Evolutionary conservation across 2,329 filamentous ascomycete genomes (phyloP).

Genomic region (Mariannaea elegans): DNA sequence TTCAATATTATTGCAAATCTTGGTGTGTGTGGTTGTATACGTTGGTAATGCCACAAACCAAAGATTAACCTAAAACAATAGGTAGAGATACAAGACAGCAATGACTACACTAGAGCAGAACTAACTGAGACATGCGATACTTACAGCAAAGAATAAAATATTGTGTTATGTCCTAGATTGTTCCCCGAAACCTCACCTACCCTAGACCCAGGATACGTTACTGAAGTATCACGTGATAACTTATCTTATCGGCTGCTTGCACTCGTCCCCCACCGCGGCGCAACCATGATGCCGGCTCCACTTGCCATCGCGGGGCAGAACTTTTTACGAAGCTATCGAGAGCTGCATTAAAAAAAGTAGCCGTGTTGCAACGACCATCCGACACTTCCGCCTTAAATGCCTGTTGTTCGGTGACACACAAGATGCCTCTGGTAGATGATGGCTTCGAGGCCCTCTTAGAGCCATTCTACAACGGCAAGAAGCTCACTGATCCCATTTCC

Average conservation of each 20-base stretch:
- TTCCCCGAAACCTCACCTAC: too few species aligned
- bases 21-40: too few species aligned
- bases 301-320: constrained; percentile 42
- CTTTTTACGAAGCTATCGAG: constrained; percentile 45
- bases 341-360: constrained; percentile 38
- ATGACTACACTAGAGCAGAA: too few species aligned
- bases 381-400: constrained; percentile 41
- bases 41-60: too few species aligned
- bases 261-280: constrained; percentile 43
- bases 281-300: constrained; percentile 37
- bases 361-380: constrained; percentile 19
- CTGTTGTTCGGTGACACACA: constrained; percentile 44
- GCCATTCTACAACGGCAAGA: constrained; percentile 75
- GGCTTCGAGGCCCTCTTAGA: constrained; percentile 73
- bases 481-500: constrained; percentile 70
- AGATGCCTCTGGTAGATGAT: constrained; percentile 66
- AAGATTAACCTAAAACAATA: too few species aligned
- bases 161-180: too few species aligned
- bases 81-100: too few species aligned
- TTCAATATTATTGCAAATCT: too few species aligned
- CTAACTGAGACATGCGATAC: too few species aligned
- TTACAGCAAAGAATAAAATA: background rate
- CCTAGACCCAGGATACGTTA: background rate
- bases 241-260: constrained; percentile 21
- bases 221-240: constrained; percentile 29